phyloP scores from a whole-genome alignment of 2,329 filamentous ascomycete species.

The Ustilaginoidea virens region DNA sequence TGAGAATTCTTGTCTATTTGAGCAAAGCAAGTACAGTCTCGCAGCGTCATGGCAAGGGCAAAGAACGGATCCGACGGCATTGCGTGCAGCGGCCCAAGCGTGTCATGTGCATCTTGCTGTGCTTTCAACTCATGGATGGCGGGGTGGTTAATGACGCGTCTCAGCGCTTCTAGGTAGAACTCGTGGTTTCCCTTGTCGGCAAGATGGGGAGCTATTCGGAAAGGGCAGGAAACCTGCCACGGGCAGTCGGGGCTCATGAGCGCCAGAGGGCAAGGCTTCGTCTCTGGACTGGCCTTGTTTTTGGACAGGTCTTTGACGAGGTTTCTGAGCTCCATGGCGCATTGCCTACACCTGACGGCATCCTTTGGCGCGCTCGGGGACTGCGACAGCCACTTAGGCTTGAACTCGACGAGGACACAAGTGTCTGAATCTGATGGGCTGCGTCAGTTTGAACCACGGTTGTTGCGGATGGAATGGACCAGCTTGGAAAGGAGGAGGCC shows the following conservation, averaged over 20 bases:
- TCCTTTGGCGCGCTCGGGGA: constrained; percentile 52
- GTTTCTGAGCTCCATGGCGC: constrained; percentile 36
- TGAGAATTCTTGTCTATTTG: constrained; percentile 28
- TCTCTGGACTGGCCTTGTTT: constrained; percentile 19
- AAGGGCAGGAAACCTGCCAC: constrained; percentile 26
- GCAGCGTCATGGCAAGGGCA: constrained; percentile 60
- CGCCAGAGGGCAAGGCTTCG: constrained; percentile 48
- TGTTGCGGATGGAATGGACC: too few relatives aligned
- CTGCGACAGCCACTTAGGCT: constrained; percentile 72
- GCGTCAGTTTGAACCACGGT: neutral
- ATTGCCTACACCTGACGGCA: constrained; percentile 58
- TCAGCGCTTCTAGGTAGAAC: constrained; percentile 11
- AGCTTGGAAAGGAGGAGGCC: too few relatives aligned
- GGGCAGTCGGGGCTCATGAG: constrained; percentile 36
- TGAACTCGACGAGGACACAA: constrained; percentile 51
- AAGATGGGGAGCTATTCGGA: constrained; percentile 21
- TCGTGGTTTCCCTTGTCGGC: constrained; percentile 15
- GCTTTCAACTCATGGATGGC: constrained; percentile 18
- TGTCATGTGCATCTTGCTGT: constrained; percentile 27
- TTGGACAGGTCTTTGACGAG: constrained; percentile 16
- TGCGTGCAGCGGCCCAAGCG: constrained; percentile 25
- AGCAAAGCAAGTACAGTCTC: constrained; percentile 65
- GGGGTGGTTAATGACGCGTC: constrained; percentile 16
- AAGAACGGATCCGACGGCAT: constrained; percentile 31
- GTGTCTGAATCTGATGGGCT: constrained; percentile 10